Evolutionary conservation across 208 protist genomes (phyloP), one percentile per base, ranked within the genome.

Genomic region (Trypanosoma platydactyli): DNA sequence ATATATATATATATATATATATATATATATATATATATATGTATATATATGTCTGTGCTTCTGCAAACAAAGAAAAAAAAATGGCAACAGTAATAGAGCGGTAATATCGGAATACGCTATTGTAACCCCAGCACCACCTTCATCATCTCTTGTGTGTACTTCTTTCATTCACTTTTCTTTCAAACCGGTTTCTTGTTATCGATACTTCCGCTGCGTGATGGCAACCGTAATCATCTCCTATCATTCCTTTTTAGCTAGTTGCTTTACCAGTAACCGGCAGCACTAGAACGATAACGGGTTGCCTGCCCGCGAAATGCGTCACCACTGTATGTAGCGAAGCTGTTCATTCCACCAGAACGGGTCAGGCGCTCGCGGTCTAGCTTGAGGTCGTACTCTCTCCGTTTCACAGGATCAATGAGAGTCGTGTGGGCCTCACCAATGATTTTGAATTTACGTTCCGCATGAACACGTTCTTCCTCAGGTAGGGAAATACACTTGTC

Each of bases 381-480:
- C 67, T 91, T 93, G 51, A 81, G 64, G 60, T 97, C 91, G 71
- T 94, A 97, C 62, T 94, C 87, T 5, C 86, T 80, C 24, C 91
- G 76, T 78, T 89, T 91, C 29, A 60, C 57, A 2, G 81, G 63
- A 60, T 97, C 89, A 1, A 77, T 84, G 35, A 97, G 77, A 6
- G 83, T 91, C 35, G 81, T 77, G 68, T 95, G 81, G 46, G 89
- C 87, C 73, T 94, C 89, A 49, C 80, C 88, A 79, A 97, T 94
- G 12, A 92, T 66, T 75, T 97, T 97, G 68, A 95, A 94, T 65
- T 94, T 94, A 59, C 88, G 84, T 76, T 95, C 91, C 22, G 89
- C 86, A 16, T 83, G 74, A 59, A 76, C 72, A 29, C 83, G 81
- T 77, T 94, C 89, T 9, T 77, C 62, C 2, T 86, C 79, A 46